Conservation (phyloP, 768 basidiomycete species). For the Tricholoma furcatifolium region DNA sequence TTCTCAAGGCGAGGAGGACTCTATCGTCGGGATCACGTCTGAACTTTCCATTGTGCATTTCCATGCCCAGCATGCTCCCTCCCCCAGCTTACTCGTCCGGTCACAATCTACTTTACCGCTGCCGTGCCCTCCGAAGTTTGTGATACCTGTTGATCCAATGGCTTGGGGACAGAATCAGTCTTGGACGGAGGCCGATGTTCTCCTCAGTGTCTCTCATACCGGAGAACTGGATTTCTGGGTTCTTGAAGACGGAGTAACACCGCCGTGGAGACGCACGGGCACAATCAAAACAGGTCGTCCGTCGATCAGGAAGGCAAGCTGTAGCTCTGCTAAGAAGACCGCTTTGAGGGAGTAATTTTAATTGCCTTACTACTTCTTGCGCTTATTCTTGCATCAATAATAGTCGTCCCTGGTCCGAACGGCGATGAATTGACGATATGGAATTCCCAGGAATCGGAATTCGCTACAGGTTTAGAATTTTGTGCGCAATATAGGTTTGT, state of each 20-base stretch:
- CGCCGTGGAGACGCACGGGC: slow-evolving; percentile 68
- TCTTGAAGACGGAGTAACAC: slow-evolving; percentile 41
- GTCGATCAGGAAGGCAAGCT: slow-evolving; percentile 69
- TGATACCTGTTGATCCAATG: slow-evolving; percentile 87
- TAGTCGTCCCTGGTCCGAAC: slow-evolving; percentile 59
- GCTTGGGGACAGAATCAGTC: slow-evolving; percentile 59
- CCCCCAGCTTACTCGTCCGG: slow-evolving; percentile 40
- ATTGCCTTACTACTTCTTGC: neutral
- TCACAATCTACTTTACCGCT: slow-evolving; percentile 56
- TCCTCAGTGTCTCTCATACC: slow-evolving; percentile 72
- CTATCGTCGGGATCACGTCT: slow-evolving; percentile 66
- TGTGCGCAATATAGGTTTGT: slow-evolving; percentile 57
- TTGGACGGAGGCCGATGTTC: slow-evolving; percentile 62
- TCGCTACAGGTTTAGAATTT: slow-evolving; percentile 87
- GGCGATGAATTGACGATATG: slow-evolving; percentile 90
- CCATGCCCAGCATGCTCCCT: slow-evolving; percentile 33
- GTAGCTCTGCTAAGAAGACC: slow-evolving; percentile 91
- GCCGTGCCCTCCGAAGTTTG: slow-evolving; percentile 43
- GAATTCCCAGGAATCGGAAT: slow-evolving; percentile 95
- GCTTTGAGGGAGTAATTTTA: slow-evolving; percentile 62
- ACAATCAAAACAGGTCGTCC: slow-evolving; percentile 69
- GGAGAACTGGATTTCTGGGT: slow-evolving; percentile 91
- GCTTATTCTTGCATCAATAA: slow-evolving; percentile 6
- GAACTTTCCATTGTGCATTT: slow-evolving; percentile 61
- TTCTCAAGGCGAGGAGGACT: slow-evolving; percentile 47